Evolutionary conservation across 192 early-diverging fungal species (phyloP).

Genomic region (Linnemannia hyalina): DNA sequence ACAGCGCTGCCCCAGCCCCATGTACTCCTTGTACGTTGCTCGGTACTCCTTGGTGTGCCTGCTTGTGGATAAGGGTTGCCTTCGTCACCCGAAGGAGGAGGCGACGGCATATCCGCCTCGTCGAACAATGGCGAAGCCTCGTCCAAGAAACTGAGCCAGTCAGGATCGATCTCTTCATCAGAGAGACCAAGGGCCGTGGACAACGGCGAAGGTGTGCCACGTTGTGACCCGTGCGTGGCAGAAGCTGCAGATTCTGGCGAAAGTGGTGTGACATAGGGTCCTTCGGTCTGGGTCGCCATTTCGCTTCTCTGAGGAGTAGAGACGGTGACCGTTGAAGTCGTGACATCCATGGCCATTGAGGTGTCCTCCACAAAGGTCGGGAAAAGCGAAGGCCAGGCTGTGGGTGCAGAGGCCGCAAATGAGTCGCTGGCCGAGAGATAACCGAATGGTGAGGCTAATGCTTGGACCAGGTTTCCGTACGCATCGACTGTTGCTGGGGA

Average conservation of each 20-base stretch:
- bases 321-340: not conserved
- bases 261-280: conserved; percentile 20
- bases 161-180: conserved; percentile 46
- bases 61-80: not conserved
- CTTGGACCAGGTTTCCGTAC: conserved; percentile 14
- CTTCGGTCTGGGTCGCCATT: conserved; percentile 51
- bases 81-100: conserved; percentile 35
- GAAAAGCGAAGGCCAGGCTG: conserved; percentile 51
- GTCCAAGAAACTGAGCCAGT: conserved; percentile 54
- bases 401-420: not conserved
- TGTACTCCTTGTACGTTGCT: not conserved
- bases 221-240: not conserved
- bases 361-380: conserved; percentile 5
- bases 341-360: not conserved
- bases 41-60: not conserved
- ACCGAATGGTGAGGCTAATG: conserved; percentile 27
- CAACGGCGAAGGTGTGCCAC: conserved; percentile 21
- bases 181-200: conserved; percentile 9
- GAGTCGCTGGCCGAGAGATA: conserved; percentile 18
- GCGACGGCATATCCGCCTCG: conserved; percentile 32
- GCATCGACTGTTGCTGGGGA: not conserved
- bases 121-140: conserved; percentile 46
- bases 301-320: conserved; percentile 31
- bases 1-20: not conserved
- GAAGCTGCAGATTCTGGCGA: conserved; percentile 19